Base-by-base conservation (phyloP, 768 basidiomycete species). In the Xerocomellus intermedius region DNA sequence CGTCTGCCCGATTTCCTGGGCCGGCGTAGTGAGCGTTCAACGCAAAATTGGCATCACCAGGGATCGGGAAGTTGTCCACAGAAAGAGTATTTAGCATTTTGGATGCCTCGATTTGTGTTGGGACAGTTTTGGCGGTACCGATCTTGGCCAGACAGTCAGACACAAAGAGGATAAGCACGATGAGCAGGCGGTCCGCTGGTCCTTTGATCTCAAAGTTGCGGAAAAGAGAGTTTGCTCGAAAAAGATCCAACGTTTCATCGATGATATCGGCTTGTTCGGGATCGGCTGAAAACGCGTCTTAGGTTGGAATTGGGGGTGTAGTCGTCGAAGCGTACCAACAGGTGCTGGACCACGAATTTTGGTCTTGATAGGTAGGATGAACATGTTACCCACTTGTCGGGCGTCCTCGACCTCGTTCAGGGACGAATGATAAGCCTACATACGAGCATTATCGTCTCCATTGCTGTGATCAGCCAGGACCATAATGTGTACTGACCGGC, bases 151-250 rank as follows among this genome's bases (percentile, higher is more conserved):
- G 85, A 71, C 96, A 98, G 75, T 99, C 97, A 42, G 95, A 98
- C 66, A 98, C 85, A 76, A 89, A 99, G 69, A 99, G 88, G 72
- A 98, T 97, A 66, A 98, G 85, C 71, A 98, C 84, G 78, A 99
- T 98, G 67, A 99, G 82, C 38, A 93, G 86, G 55, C 95, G 87
- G 79, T 97, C 95, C 48, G 94, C 94, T 51, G 93, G 91, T 17
- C 94, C 95, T 71, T 98, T 96, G 83, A 99, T 98, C 79, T 99
- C 97, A 65, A 98, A 99, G 77, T 98, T 98, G 67, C 97, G 89
- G 77, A 99, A 99, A 57, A 99, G 87, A 36, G 95, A 97, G 75
- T 99, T 99, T 67, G 96, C 95, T 52, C 97, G 90, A 77, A 99
- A 99, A 56, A 98, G 85, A 75, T 96, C 91, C 43, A 99, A 79